Evolutionary conservation across 2,329 filamentous ascomycete species (phyloP).

Genomic region (Penicillium paneum): DNA sequence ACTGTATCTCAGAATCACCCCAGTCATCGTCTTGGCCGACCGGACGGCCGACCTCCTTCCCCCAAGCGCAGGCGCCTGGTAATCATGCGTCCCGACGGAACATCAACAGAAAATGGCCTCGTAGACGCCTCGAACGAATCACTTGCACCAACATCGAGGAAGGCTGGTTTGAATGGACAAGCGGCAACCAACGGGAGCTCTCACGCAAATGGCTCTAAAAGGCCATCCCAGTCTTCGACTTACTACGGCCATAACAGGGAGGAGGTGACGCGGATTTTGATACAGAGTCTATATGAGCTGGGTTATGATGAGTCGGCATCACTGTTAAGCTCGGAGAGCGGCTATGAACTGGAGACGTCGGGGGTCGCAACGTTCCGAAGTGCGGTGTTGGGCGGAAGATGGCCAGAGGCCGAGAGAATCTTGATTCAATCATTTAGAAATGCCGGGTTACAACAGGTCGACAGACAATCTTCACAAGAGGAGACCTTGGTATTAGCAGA

Average conservation of each 20-base stretch:
- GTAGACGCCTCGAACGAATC: conserved; percentile 58
- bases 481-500: conserved; percentile 71
- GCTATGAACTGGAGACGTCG: conserved; percentile 79
- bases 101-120: conserved; percentile 55
- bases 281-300: conserved; percentile 85
- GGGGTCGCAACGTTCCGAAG: conserved; percentile 81
- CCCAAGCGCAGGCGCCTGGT: conserved; percentile 59
- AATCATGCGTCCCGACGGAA: conserved; percentile 64
- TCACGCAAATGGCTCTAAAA: conserved; percentile 41
- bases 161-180: conserved; percentile 58
- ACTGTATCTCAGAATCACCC: conserved; percentile 24
- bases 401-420: conserved; percentile 79
- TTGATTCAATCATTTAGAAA: conserved; percentile 57
- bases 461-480: conserved; percentile 23
- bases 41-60: conserved; percentile 34
- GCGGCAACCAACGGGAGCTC: conserved; percentile 41
- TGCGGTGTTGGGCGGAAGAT: conserved; percentile 75
- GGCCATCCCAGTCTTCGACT: conserved; percentile 35
- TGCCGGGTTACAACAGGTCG: conserved; percentile 40
- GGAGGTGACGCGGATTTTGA: conserved; percentile 87
- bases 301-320: conserved; percentile 77
- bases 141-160: conserved; percentile 44
- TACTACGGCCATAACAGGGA: conserved; percentile 88
- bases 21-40: conserved; percentile 25
- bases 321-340: conserved; percentile 74